Base-by-base conservation (phyloP, 2,329 filamentous ascomycete genomes). In the Lojkania enalia region DNA sequence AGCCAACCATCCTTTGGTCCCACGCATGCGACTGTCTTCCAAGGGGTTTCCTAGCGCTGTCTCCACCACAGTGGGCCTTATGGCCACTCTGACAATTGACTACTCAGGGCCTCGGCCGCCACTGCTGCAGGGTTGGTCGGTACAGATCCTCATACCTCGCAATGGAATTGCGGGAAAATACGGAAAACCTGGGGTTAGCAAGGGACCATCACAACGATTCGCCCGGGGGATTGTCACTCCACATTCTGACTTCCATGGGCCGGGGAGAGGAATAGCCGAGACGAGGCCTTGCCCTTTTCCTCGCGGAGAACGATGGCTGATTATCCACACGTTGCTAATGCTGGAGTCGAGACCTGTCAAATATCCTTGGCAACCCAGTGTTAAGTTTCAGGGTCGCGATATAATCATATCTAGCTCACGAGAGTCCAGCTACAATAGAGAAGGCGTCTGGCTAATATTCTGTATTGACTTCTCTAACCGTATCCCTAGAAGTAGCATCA, bases 111-210 rank as follows among this genome's bases (percentile, higher is more conserved):
- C 14, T 45, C 42, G 42, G n/a, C 35, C 41, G 42, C 45, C 49
- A 41, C 46, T 39, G 19, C 49, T 52, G 46, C 46, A 52, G 49
- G 49, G 49, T n/a, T n/a, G n/a, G n/a, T n/a, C n/a, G n/a, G n/a
- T n/a, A n/a, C n/a, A n/a, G n/a, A n/a, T n/a, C n/a, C n/a, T n/a
- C n/a, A n/a, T n/a, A n/a, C n/a, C n/a, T n/a, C n/a, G n/a, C n/a
- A n/a, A n/a, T n/a, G 27, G 40, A 48, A 27, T 39, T 32, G 41
- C 45, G 45, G 45, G 30, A 48, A 37, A 39, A 18, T 39, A 15
- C 40, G 41, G 45, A 20, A 35, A 47, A 48, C 40, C 45, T 37
- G 45, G 45, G 45, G 45, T 21, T 30, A 35, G 23, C 23, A 27
- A 7, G 7, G 7, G n/a, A n/a, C 23, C 23, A 7, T n/a, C 23